Base-by-base conservation (phyloP, 208 protist genomes). In the Leishmania gerbilli region DNA sequence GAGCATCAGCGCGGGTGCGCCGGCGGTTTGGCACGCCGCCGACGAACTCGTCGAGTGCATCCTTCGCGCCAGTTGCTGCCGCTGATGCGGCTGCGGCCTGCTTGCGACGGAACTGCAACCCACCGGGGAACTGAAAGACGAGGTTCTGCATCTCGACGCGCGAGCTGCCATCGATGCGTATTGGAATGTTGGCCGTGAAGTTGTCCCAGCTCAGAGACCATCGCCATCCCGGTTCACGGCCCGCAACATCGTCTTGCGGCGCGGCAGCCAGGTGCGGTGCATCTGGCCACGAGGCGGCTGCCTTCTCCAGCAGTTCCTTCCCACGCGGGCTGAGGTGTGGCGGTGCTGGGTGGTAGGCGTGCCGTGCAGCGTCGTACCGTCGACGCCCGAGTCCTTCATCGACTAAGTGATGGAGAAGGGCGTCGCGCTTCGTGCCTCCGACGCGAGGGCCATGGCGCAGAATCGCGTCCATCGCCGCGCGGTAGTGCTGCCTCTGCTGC, bases 201-300 rank as follows among this genome's bases (percentile, higher is more conserved):
- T 91, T 92, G 74, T 95, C 91, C 85, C 84, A 89, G 37, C 74
- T 77, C 49, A 95, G 55, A 40, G 74, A 76, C 91, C 91, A 96
- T 68, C 83, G 81, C 79, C 84, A 89, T 21, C 81, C 79, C 0
- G 75, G 47, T 15, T 34, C 19, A 37, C n/a, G 31, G 51, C 31
- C 72, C 11, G 4, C 72, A 6, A 11, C 49, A 4, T 62, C 51
- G 17, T 62, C 72, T 5, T 74, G 45, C 19, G 42, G 62, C 21
- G 49, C 53, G 27, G 42, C 56, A 7, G 40, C 17, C 56, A 76
- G 60, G 15, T 77, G 42, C 2, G 76, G 83, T 31, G 65, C 21
- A 13, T 62, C 13, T 4, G 77, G 81, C 81, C 81, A 85, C 71
- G 82, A 45, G 42, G 65, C 5, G 42, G 78, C 72, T 24, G 56